Evolutionary conservation across 2,329 filamentous ascomycete genomes (phyloP).

Genomic region (Monilinia polystroma): DNA sequence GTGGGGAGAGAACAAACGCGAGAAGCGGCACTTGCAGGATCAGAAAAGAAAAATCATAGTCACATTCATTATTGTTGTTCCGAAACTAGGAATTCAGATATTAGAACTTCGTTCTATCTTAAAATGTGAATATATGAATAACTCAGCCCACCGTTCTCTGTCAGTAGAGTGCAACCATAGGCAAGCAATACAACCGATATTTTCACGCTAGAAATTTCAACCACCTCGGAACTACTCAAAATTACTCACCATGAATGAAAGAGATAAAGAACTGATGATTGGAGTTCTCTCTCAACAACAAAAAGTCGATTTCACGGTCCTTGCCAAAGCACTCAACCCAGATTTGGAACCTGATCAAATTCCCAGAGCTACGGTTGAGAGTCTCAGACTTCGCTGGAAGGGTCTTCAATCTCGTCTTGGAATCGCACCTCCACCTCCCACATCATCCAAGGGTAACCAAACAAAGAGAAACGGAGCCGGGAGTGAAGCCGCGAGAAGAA

Average conservation of each 20-base stretch:
- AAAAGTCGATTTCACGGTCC: background rate
- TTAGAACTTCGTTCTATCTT: background rate
- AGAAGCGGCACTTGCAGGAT: background rate
- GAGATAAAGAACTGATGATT: slow-evolving; percentile 1
- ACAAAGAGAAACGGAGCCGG: background rate
- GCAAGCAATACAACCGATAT: background rate
- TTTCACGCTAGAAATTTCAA: no score
- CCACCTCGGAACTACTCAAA: no score
- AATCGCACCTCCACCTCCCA: background rate
- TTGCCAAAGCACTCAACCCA: background rate
- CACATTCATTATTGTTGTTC: background rate
- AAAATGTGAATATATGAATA: background rate
- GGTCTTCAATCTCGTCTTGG: background rate
- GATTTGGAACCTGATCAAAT: background rate
- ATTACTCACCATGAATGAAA: slow-evolving; percentile 5
- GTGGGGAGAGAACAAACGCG: background rate
- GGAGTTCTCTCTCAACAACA: background rate
- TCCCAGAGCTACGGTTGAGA: background rate
- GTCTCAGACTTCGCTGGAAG: slow-evolving; percentile 2
- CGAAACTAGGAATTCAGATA: no score
- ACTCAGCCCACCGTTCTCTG: background rate
- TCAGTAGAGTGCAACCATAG: background rate
- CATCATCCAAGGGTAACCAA: background rate
- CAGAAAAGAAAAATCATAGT: background rate
- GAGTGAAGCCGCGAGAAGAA: no score